A percentile compares a stretch with the other conserved stretches of the same genome.
Conservation (phyloP, 768 basidiomycete species). For the Suillus hirtellus region DNA sequence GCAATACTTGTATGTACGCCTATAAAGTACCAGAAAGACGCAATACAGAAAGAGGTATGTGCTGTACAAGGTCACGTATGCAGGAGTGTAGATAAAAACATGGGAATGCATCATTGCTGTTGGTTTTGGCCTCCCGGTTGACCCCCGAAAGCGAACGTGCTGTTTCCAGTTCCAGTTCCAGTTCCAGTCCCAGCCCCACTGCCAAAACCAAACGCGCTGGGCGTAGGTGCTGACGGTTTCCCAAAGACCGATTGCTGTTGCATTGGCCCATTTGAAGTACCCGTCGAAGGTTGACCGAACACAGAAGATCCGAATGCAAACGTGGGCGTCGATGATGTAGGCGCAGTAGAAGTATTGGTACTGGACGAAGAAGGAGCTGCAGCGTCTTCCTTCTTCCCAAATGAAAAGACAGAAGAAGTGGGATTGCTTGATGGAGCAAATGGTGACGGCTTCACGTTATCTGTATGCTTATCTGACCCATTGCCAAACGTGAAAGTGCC, state of each 20-base stretch:
- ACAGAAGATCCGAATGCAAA: slow-evolving; percentile 9
- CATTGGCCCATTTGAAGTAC: slow-evolving; percentile 14
- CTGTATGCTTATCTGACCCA: slow-evolving; percentile 18
- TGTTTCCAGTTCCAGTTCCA: slow-evolving; percentile 18
- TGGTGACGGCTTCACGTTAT: slow-evolving; percentile 18
- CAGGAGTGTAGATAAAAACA: background rate
- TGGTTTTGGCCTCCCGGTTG: slow-evolving; percentile 28
- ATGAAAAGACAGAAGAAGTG: slow-evolving; percentile 12
- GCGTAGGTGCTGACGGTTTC: slow-evolving; percentile 24
- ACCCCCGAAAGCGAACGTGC: slow-evolving; percentile 15
- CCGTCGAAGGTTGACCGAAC: background rate
- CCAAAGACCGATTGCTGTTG: slow-evolving; percentile 24
- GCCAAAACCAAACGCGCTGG: slow-evolving; percentile 37
- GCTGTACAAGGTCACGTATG: background rate
- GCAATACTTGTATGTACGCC: background rate
- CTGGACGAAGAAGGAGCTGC: background rate
- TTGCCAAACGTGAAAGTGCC: slow-evolving; percentile 24
- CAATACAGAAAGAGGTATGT: slow-evolving; percentile 2
- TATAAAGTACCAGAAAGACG: background rate
- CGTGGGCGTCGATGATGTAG: slow-evolving; percentile 8
- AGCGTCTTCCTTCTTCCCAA: slow-evolving; percentile 5
- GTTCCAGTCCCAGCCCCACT: background rate
- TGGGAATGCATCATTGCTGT: slow-evolving; percentile 26
- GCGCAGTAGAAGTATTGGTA: slow-evolving; percentile 4
- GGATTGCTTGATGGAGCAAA: slow-evolving; percentile 15